Base-by-base conservation (phyloP, 768 basidiomycete species). In the Pisolithus microcarpus region DNA sequence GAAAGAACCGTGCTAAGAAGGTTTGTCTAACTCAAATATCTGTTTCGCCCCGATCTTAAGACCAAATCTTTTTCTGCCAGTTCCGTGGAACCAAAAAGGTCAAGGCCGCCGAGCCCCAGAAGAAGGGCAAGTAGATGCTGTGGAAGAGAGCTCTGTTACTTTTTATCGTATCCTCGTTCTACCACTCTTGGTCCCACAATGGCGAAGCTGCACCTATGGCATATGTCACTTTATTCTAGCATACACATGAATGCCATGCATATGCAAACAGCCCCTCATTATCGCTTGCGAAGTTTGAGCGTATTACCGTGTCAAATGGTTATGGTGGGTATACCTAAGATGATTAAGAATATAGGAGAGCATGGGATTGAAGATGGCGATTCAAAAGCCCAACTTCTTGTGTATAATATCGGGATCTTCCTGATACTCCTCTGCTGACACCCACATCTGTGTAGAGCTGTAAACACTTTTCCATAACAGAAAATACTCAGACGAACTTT, bases 1-100 rank as follows among this genome's bases (percentile, higher is more conserved):
- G 96, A 65, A 99, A 99, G 83, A 99, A 99, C 76, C 85, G 95
- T 69, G 82, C 88, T 56, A 99, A 99, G 88, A 98, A 97, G 85
- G 94, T 91, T 43, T n/a, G 72, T 61, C 46, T 11, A 28, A 24
- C 18, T 53, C 37, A 24, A 19, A 23, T 47, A 23, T 37, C 53
- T 38, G 11, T 21, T 18, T 43, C 15, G 50, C 19, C 26, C 21
- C 23, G 23, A 49, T 13, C 38, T 57, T 61, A 47, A 60, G 60
- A 31, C 63, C 38, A 28, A 51, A 43, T 23, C n/a, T 16, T 13
- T 51, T 51, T 45, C 48, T 54, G 52, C 13, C 61, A 97, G 93
- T 73, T 93, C 74, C 90, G 94, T 66, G 94, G 95, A 62, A 93
- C 88, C 69, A 88, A 89, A 78, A 98, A 97, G 81, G 56, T 74